A percentile compares a stretch with the other conserved stretches of the same genome.
Conservation (phyloP, 257 asterid genomes). For the Craterostigma plantagineum region DNA sequence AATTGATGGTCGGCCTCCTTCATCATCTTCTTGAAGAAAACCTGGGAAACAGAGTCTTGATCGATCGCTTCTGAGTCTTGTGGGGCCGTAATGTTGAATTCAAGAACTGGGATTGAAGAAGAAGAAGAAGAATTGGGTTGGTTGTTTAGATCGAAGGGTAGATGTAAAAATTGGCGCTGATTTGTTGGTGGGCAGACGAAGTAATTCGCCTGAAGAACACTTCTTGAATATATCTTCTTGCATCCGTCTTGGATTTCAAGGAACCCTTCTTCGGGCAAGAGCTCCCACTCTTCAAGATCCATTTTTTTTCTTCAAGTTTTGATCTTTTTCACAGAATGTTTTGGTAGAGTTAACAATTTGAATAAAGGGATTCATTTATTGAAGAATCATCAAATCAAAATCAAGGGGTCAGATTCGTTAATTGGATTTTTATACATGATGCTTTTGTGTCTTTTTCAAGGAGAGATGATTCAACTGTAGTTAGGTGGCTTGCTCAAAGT, state of each 20-base stretch:
- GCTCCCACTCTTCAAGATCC: constrained; percentile 76
- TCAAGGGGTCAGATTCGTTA: too few relatives aligned
- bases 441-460: too few relatives aligned
- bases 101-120: too few relatives aligned
- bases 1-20: constrained; percentile 23
- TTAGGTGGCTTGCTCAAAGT: not conserved
- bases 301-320: constrained; percentile 6
- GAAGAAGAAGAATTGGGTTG: too few relatives aligned
- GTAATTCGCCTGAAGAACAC: constrained; percentile 30
- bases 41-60: constrained; percentile 31
- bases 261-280: constrained; percentile 51
- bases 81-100: too few relatives aligned
- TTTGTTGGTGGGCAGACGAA: constrained; percentile 31
- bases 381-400: too few relatives aligned
- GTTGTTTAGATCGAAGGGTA: too few relatives aligned
- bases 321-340: constrained; percentile 1
- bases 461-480: too few relatives aligned
- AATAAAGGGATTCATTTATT: not conserved
- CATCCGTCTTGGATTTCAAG: constrained; percentile 39
- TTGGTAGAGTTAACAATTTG: too few relatives aligned
- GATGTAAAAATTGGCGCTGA: too few relatives aligned
- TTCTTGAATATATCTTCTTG: constrained; percentile 29
- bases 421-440: too few relatives aligned
- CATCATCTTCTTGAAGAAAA: constrained; percentile 60
- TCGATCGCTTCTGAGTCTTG: constrained; percentile 20